These are phyloP conservation scores for Yamadazyma buinensis DNA, from an alignment of 1,139 yeast genomes.

Conservation along the genomic window DNA sequence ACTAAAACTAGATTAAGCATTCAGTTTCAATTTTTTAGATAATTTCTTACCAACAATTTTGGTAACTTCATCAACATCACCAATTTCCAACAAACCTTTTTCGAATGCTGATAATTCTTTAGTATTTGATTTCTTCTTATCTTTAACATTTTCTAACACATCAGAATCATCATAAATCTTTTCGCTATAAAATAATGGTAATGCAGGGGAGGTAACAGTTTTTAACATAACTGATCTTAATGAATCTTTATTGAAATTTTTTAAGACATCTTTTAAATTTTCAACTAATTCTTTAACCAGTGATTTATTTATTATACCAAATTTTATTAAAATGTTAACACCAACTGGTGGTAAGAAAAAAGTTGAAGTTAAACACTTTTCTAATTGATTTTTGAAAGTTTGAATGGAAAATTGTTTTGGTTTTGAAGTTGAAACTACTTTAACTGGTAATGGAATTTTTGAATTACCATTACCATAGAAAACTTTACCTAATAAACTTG, in stretches of 20 bases:
- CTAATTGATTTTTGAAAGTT: constrained; percentile 57
- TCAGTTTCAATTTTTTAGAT: constrained; percentile 15
- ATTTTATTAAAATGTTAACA: constrained; percentile 57
- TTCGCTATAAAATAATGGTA: constrained; percentile 76
- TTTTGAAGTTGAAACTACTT: constrained; percentile 36
- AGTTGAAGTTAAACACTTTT: constrained; percentile 56
- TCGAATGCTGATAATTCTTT: constrained; percentile 59
- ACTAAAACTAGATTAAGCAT: too few relatives aligned
- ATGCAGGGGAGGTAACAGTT: constrained; percentile 69
- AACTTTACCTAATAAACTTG: constrained; percentile 75
- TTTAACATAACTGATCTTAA: constrained; percentile 66
- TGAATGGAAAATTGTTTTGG: constrained; percentile 47
- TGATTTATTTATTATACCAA: constrained; percentile 55
- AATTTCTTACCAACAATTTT: constrained; percentile 43
- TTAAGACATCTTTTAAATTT: constrained; percentile 57
- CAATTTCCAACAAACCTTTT: constrained; percentile 74
- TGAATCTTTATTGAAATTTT: constrained; percentile 40
- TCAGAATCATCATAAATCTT: constrained; percentile 45
- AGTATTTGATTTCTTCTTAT: constrained; percentile 22
- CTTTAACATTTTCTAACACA: constrained; percentile 21
- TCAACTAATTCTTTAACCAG: constrained; percentile 33
- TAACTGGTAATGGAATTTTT: constrained; percentile 73
- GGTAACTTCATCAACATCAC: constrained; percentile 63
- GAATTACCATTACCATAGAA: constrained; percentile 54
- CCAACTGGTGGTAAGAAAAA: constrained; percentile 73